Evolutionary conservation across 805 yeast genomes (phyloP), one percentile per base, ranked within the genome.

Genomic region (Kurtzmaniella fragi): DNA sequence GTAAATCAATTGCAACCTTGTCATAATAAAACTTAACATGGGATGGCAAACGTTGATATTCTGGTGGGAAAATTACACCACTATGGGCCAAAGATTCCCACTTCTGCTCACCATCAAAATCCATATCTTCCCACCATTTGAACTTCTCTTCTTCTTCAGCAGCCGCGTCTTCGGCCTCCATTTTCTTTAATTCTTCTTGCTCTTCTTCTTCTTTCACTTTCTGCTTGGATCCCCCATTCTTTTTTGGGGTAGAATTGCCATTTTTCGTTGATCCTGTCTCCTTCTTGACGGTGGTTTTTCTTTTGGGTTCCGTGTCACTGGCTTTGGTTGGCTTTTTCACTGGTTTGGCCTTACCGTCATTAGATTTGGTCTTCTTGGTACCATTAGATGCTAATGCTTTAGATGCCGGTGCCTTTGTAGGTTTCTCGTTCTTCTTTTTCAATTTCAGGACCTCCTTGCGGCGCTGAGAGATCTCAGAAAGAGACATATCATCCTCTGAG

Each of bases 51-150:
- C 93, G 89, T 54, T 83, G 90, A 58, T 91, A 91, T 2, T 78
- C 83, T 0, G 98, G 97, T 2, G 99, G 97, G 53, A 91, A 91
- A 26, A 90, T 64, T 10, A 91, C 96, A 52, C 99, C 99, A 47
- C 76, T 80, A 57, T 91, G 99, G 45, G 78, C 87, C 38, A 91
- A 65, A 1, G 89, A 75, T 17, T 78, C 82, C 99, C 99, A 91
- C 55, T 88, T 87, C 39, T 81, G 71, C 31, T 82, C 77, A 26
- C 83, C 91, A 53, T 85, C 84, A 26, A 79, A 61, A 46, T 82
- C 84, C 33, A 77, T 78, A 32, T 77, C 78, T 56, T 86, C 91
- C 93, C 95, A 88, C 95, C 95, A 81, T 59, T 80, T 82, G 55
- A 77, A 81, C n/a, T 62, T 68, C 2, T 73, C 86, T 13, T 74